Percentiles rank a stretch among this genome's conserved stretches.
phyloP scores from a whole-genome alignment of 2,329 filamentous ascomycete species.

The Colletotrichum sp. region DNA sequence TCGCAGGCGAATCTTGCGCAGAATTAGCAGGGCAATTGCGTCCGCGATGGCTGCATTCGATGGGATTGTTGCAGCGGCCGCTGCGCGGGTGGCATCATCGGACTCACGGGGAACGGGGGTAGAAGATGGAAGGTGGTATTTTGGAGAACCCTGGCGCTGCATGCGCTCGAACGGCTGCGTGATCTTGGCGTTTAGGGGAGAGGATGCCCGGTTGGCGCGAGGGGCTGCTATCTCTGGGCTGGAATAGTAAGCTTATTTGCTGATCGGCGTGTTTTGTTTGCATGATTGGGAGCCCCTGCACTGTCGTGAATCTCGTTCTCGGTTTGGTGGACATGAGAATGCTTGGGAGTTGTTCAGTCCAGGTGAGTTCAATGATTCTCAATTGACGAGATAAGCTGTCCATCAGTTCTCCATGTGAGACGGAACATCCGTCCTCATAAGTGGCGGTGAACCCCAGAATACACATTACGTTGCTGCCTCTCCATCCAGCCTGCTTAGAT shows the following conservation, averaged over 20 bases:
- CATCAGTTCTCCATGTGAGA: neutral
- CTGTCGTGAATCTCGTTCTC: neutral
- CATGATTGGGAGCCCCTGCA: neutral
- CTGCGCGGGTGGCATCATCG: neutral
- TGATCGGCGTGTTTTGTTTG: neutral
- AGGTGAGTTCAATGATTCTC: neutral
- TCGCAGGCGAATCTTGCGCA: neutral
- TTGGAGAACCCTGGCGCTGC: neutral
- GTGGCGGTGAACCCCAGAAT: neutral
- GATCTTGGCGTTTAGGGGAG: neutral
- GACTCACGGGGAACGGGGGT: neutral
- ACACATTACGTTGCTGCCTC: neutral
- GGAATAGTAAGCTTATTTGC: neutral
- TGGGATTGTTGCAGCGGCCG: neutral
- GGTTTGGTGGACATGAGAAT: neutral
- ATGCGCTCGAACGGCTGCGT: neutral
- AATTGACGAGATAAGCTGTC: neutral
- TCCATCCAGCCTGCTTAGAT: neutral
- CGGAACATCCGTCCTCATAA: neutral
- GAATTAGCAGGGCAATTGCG: neutral
- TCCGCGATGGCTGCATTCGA: neutral
- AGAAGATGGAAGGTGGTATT: slow-evolving; percentile 18
- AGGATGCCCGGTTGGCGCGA: neutral
- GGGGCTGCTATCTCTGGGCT: neutral
- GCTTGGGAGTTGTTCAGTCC: neutral